phyloP scores from a whole-genome alignment of 306 rosid genomes.

The Medicago lupulina region DNA sequence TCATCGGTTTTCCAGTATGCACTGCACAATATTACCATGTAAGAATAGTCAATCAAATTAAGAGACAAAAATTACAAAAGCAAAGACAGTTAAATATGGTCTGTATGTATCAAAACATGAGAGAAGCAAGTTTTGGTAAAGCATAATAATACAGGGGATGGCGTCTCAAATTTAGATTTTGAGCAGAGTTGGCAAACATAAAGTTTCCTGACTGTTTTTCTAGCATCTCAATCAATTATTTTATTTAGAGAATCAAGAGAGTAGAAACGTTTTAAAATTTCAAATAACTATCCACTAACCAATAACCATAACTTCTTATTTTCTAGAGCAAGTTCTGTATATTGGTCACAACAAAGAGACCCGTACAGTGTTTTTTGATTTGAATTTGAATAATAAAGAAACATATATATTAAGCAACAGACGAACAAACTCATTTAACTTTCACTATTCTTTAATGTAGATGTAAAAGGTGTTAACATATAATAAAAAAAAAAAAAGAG shows the following conservation, averaged over 20 bases:
- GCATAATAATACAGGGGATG: slow-evolving; percentile 17
- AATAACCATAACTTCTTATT: slow-evolving; percentile 2
- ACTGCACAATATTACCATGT: slow-evolving; percentile 51
- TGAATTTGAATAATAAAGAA: slow-evolving; percentile 14
- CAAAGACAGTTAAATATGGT: neutral
- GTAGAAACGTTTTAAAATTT: neutral
- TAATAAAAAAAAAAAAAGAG: neutral
- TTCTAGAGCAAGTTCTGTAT: neutral
- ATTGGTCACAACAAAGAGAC: slow-evolving; percentile 14
- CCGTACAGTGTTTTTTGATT: slow-evolving; percentile 4
- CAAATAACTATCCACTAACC: slow-evolving; percentile 8
- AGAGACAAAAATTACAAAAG: neutral
- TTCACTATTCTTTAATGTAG: neutral
- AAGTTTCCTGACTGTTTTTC: neutral
- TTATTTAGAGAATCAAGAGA: slow-evolving; percentile 29
- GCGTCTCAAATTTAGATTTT: slow-evolving; percentile 18
- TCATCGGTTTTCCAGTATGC: slow-evolving; percentile 83
- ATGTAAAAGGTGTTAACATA: neutral
- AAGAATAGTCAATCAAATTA: slow-evolving; percentile 13
- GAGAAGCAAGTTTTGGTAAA: slow-evolving; percentile 3
- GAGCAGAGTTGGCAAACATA: slow-evolving; percentile 10
- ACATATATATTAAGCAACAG: slow-evolving; percentile 1
- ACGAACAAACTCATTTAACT: slow-evolving; percentile 5
- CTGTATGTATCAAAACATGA: neutral
- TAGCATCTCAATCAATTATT: slow-evolving; percentile 29